Base-by-base conservation (phyloP, 148 eudicot genomes). In the Cornus kousa region DNA sequence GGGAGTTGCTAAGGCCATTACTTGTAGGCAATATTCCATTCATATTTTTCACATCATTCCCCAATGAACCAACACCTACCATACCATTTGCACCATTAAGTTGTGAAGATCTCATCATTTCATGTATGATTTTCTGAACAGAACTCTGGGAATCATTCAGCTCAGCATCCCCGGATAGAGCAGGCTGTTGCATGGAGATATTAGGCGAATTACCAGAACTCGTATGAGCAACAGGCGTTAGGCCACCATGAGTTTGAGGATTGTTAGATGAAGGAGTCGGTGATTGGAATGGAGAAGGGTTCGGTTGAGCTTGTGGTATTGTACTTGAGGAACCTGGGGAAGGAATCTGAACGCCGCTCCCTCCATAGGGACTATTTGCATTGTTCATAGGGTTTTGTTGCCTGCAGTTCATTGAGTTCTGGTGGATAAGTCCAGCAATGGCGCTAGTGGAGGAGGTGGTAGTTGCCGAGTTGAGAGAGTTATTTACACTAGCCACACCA, bases 61-160 rank as follows among this genome's bases (percentile, higher is more conserved):
- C 90, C 81, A 87, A 62, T n/a, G 88, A 78, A 64, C 85, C 83
- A 74, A 83, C 76, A 66, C 90, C 93, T 76, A 85, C 78, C 86
- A 86, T 81, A 71, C 91, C 85, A 1, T 82, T 90, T 35, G 86
- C 89, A 46, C 84, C 82, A 74, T 82, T 84, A 19, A 90, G 78
- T 59, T 91, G 97, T 20, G 87, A 85, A 10, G 90, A 84, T 87
- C 88, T 87, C 96, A 91, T 93, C 94, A 95, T 89, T 48, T 91
- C 97, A 20, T 95, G 92, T 72, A 95, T 84, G 33, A 91, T 87
- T 83, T 96, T 96, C 81, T 96, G 98, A 22, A 92, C 97, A 14
- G 97, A 93, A 77, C 92, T 90, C 77, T 93, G 95, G 23, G 95
- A 84, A 68, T 93, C 97, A 46, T 80, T 88, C 0, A 85, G 87